Base-by-base conservation (phyloP, 2,329 filamentous ascomycete species). In the Fusarium xylarioides region DNA sequence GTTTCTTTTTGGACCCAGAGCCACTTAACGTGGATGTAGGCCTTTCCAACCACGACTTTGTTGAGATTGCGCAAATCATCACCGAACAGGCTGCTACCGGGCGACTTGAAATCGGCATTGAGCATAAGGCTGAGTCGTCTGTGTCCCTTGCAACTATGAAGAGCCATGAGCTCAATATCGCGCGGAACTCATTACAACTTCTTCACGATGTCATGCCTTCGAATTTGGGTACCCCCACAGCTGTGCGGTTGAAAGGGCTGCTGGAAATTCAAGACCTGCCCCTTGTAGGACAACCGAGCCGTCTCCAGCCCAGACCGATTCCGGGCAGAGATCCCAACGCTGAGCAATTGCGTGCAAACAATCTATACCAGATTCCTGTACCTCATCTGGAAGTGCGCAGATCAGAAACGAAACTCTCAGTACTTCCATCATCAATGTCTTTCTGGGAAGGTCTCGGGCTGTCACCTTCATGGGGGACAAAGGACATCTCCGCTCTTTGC, bases 381-480 rank as follows among this genome's bases (percentile, higher is more conserved):
- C 93, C 93, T 4, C 91, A 93, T 76, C 83, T 96, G 42, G 91
- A 93, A 73, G 85, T 97, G 16, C 91, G 91, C 54, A 87, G 93
- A 59, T 89, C 90, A 26, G 92, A 94, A 43, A 86, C 87, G 4
- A 89, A 88, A 53, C 87, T 95, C 63, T 93, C 94, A 16, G 85
- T 97, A 43, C 84, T 95, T 28, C 92, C 94, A 4, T 89, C 93
- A 2, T 92, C 93, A 1, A 84, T 95, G 26, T 84, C 87, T 2
- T 97, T 96, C 77, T 97, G 94, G 94, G 93, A 96, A 78, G 91
- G 91, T 52, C 83, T 97, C 23, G 92, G 93, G 1, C 85, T 97
- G 4, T 90, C 90, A 4, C 94, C 94, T 7, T 89, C 89, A 14
- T 89, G 89, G 66, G 92, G 93, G 1, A 78, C 85, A 12, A 97